phyloP scores from a whole-genome alignment of 352 stramenopile species.

The Globisporangium nodosum region DNA sequence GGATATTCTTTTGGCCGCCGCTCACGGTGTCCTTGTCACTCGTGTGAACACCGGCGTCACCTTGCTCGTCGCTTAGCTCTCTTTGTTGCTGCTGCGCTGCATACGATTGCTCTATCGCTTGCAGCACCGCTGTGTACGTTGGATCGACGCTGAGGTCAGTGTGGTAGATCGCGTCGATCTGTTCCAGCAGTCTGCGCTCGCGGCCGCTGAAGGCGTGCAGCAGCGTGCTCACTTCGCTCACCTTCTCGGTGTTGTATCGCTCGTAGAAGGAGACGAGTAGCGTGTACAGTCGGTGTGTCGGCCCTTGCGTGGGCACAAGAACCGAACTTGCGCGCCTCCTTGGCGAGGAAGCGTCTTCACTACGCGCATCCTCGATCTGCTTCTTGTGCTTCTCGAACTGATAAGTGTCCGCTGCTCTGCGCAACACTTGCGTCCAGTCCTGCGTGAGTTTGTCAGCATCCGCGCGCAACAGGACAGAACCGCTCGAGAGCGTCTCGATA shows the following conservation, averaged over 20 bases:
- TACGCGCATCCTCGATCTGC: not conserved
- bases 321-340: slow-evolving; percentile 1
- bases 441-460: slow-evolving; percentile 24
- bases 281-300: slow-evolving; percentile 20
- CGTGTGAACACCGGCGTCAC: too few species aligned
- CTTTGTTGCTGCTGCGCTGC: slow-evolving; percentile 4
- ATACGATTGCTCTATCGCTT: slow-evolving; percentile 14
- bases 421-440: slow-evolving; percentile 28
- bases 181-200: slow-evolving; percentile 37
- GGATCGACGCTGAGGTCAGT: slow-evolving; percentile 33
- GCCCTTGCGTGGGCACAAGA: not conserved
- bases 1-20: slow-evolving; percentile 11
- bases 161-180: slow-evolving; percentile 70
- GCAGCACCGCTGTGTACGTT: slow-evolving; percentile 21
- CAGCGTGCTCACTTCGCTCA: slow-evolving; percentile 62
- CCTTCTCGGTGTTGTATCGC: slow-evolving; percentile 84
- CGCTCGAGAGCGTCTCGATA: slow-evolving; percentile 32
- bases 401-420: slow-evolving; percentile 14
- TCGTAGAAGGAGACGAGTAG: slow-evolving; percentile 82
- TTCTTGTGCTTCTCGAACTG: slow-evolving; percentile 6
- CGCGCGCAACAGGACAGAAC: slow-evolving; percentile 27
- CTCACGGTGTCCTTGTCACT: not conserved
- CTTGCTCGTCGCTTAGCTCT: not conserved
- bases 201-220: slow-evolving; percentile 51
- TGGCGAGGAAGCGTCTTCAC: not conserved